A percentile compares a stretch with the other conserved stretches of the same genome.
phyloP scores from a whole-genome alignment of 2,329 filamentous ascomycete species.

The Pseudonectria buxi region DNA sequence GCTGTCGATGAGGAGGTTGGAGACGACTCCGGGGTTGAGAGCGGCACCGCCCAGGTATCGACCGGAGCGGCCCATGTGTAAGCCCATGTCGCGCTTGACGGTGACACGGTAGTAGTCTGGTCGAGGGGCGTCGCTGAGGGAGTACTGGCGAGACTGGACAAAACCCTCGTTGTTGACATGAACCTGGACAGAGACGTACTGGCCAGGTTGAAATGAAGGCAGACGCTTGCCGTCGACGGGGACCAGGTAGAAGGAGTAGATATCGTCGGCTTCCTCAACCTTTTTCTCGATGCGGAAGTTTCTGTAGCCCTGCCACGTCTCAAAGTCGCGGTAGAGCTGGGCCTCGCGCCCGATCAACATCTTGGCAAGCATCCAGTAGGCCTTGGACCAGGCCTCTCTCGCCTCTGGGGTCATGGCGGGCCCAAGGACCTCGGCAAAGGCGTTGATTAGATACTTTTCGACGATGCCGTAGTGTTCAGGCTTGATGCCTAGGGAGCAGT shows the following conservation, averaged over 20 bases:
- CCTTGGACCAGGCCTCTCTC: conserved; percentile 60
- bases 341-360: conserved; percentile 63
- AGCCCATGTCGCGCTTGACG: conserved; percentile 59
- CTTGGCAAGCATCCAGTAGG: conserved; percentile 67
- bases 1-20: conserved; percentile 60
- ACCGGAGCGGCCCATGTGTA: conserved; percentile 29
- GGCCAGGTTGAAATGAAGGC: conserved; percentile 60
- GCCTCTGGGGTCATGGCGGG: conserved; percentile 56
- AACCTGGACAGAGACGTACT: conserved; percentile 62
- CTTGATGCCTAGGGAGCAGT: conserved; percentile 61
- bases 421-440: conserved; percentile 62
- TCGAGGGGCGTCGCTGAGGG: conserved; percentile 58
- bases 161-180: conserved; percentile 50
- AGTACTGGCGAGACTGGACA: conserved; percentile 65
- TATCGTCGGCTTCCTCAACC: conserved; percentile 58
- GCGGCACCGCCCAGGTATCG: conserved; percentile 20
- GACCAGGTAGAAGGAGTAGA: conserved; percentile 63
- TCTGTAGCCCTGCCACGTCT: conserved; percentile 61
- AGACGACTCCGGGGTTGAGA: conserved; percentile 57
- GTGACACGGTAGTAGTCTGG: conserved; percentile 62
- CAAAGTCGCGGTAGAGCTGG: conserved; percentile 53
- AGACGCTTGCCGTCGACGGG: conserved; percentile 56
- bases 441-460: conserved; percentile 59
- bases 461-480: conserved; percentile 67
- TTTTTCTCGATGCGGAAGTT: conserved; percentile 60